phyloP scores from a whole-genome alignment of 257 asterid genomes.

The Scutellaria baicalensis region DNA sequence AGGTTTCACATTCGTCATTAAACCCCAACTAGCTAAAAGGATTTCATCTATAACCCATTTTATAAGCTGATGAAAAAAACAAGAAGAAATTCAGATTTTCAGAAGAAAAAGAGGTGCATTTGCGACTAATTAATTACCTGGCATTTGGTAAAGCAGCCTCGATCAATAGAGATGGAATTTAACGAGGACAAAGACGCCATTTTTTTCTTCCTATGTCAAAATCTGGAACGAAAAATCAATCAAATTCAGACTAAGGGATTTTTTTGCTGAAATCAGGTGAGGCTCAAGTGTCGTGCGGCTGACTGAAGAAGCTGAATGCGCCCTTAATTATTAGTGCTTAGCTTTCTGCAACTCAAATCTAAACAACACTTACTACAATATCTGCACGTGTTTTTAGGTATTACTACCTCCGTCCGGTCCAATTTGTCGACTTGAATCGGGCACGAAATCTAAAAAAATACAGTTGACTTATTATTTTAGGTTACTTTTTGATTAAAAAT shows the following conservation, averaged over 20 bases:
- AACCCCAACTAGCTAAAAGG: neutral
- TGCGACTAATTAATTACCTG: slow-evolving; percentile 6
- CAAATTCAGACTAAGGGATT: neutral
- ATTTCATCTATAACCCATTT: neutral
- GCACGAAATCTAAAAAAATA: too few species aligned
- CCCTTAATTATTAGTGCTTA: too few species aligned
- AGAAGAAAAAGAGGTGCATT: neutral
- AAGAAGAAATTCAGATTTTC: neutral
- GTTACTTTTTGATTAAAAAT: too few species aligned
- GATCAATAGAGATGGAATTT: slow-evolving; percentile 16
- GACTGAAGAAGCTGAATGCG: neutral
- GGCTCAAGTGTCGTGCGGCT: neutral
- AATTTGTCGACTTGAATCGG: too few species aligned
- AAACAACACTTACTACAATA: too few species aligned
- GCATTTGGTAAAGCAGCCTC: slow-evolving; percentile 8
- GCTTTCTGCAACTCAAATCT: too few species aligned
- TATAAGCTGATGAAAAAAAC: neutral
- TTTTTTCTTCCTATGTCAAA: neutral
- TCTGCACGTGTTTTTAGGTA: too few species aligned
- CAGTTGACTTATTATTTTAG: too few species aligned
- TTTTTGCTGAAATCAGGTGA: neutral
- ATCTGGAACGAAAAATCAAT: neutral
- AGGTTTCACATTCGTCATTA: neutral
- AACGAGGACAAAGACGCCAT: slow-evolving; percentile 21
- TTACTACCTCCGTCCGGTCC: too few species aligned